These are phyloP conservation scores for Phytophthora pini DNA, from an alignment of 352 stramenopile genomes.

Conservation along the genomic window DNA sequence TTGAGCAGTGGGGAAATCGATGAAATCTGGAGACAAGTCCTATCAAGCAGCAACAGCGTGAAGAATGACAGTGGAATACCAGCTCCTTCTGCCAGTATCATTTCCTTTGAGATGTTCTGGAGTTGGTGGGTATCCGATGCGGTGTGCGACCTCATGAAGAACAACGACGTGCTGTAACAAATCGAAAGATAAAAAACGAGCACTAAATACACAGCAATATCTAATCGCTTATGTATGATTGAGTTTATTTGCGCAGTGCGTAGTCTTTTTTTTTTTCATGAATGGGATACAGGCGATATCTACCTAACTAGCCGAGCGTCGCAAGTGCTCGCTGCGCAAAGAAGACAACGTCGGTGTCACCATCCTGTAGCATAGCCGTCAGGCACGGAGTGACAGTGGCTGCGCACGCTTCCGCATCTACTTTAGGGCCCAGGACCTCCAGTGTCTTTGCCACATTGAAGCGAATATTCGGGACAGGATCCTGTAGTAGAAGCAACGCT, in stretches of 20 bases:
- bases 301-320: conserved; percentile 61
- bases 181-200: not conserved
- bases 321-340: conserved; percentile 88
- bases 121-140: conserved; percentile 64
- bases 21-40: conserved; percentile 58
- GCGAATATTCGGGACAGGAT: conserved; percentile 97
- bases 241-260: conserved; percentile 32
- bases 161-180: conserved; percentile 1
- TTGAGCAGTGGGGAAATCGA: conserved; percentile 54
- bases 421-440: conserved; percentile 81
- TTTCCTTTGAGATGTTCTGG: conserved; percentile 56
- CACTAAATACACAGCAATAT: conserved; percentile 14
- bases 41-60: conserved; percentile 1
- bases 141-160: conserved; percentile 35
- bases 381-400: conserved; percentile 89
- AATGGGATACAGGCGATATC: conserved; percentile 38
- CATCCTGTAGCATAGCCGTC: conserved; percentile 88
- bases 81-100: not conserved
- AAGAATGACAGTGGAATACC: not conserved
- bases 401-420: conserved; percentile 67
- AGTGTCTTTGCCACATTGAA: conserved; percentile 99
- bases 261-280: conserved; percentile 14
- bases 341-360: conserved; percentile 94
- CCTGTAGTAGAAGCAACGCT: conserved; percentile 44
- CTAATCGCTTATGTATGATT: conserved; percentile 31